phyloP scores from a whole-genome alignment of 768 basidiomycete genomes.

The Macrolepiota fuliginosa region DNA sequence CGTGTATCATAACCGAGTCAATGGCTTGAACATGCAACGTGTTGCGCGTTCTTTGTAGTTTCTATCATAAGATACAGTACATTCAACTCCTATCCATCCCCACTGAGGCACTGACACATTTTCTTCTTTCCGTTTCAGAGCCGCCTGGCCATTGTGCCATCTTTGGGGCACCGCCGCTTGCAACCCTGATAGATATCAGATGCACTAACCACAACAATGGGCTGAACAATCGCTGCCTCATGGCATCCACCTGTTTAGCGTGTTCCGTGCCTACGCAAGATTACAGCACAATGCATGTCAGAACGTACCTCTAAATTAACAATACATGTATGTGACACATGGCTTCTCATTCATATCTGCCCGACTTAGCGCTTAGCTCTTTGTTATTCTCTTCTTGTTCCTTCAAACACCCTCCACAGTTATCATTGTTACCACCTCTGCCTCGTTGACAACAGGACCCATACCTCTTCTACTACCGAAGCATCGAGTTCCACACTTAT shows the following conservation, averaged over 20 bases:
- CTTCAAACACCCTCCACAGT: background rate
- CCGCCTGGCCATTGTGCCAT: background rate
- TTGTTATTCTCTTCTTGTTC: slow-evolving; percentile 10
- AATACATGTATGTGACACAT: slow-evolving; percentile 13
- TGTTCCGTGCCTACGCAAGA: slow-evolving; percentile 4
- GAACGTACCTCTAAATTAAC: slow-evolving; percentile 1
- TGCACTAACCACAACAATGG: background rate
- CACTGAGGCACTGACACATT: background rate
- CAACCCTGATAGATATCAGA: slow-evolving; percentile 2
- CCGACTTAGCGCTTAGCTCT: slow-evolving; percentile 8
- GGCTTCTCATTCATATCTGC: slow-evolving; percentile 17
- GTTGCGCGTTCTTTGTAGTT: background rate
- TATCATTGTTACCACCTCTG: background rate
- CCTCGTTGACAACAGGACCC: slow-evolving; percentile 11
- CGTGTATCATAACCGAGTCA: background rate
- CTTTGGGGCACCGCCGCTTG: background rate
- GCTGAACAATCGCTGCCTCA: slow-evolving; percentile 7
- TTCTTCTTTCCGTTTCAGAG: background rate
- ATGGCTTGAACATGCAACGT: background rate
- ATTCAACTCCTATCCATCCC: background rate
- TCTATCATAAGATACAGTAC: background rate
- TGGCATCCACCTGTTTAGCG: slow-evolving; percentile 7
- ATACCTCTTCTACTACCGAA: background rate
- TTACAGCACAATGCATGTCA: slow-evolving; percentile 13
- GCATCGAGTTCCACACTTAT: slow-evolving; percentile 9